These are phyloP conservation scores for Tilletia horrida DNA, from an alignment of 1,284 basidiomycete species.

Conservation along the genomic window DNA sequence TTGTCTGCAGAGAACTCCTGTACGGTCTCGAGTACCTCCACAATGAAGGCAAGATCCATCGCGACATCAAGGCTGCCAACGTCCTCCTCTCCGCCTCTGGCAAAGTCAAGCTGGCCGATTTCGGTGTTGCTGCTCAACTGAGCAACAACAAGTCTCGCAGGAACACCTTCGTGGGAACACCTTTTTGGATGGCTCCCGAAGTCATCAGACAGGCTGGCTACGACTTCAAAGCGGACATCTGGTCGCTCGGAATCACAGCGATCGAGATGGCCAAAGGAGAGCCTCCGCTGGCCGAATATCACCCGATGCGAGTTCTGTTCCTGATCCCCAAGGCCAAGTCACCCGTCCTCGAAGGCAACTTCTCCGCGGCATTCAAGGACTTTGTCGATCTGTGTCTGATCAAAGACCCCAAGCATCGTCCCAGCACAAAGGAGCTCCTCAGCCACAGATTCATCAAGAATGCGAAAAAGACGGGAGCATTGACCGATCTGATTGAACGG, in stretches of 20 bases:
- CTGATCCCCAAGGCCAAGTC: constrained; percentile 68
- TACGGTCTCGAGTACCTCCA: constrained; percentile 94
- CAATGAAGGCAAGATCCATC: constrained; percentile 88
- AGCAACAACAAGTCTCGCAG: constrained; percentile 71
- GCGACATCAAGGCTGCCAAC: constrained; percentile 98
- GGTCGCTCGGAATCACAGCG: constrained; percentile 58
- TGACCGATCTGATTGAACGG: constrained; percentile 77
- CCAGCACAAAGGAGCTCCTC: constrained; percentile 82
- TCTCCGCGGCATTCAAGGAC: constrained; percentile 82
- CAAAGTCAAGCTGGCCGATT: constrained; percentile 94
- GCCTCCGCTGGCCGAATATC: constrained; percentile 58
- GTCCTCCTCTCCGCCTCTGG: constrained; percentile 83
- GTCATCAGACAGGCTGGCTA: constrained; percentile 89
- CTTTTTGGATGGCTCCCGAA: constrained; percentile 97
- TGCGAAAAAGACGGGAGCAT: constrained; percentile 71
- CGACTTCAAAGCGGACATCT: constrained; percentile 58
- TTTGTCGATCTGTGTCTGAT: constrained; percentile 87
- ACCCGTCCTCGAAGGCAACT: constrained; percentile 75
- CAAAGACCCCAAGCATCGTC: constrained; percentile 84
- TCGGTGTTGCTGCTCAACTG: constrained; percentile 89
- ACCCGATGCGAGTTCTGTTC: constrained; percentile 59
- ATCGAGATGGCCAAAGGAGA: constrained; percentile 59
- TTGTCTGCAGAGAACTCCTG: constrained; percentile 87
- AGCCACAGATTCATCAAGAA: constrained; percentile 85
- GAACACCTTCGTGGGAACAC: constrained; percentile 86